Base-by-base conservation (phyloP, 768 basidiomycete species). In the Leccinum longicurvipes region DNA sequence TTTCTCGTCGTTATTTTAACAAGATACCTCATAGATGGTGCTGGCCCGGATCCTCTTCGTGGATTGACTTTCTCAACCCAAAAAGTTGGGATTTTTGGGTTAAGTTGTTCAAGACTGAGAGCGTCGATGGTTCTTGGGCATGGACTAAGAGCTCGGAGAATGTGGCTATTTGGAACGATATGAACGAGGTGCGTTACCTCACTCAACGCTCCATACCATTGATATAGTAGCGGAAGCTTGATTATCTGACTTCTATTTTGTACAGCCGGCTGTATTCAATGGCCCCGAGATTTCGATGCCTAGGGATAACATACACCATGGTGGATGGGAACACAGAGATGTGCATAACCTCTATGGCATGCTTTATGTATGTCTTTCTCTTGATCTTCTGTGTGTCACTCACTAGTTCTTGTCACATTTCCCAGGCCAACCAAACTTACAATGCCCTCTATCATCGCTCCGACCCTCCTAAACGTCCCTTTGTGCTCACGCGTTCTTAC, bases 51-150 rank as follows among this genome's bases (percentile, higher is more conserved):
- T 93, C 88, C 71, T 90, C 87, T 59, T 89, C 93, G 6, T 99
- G 96, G 96, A 87, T 94, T 36, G 97, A 99, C 68, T 97, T 92
- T 75, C 97, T 98, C 83, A 88, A 98, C 67, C 93, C 93, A 27
- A 78, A 73, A 29, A 82, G 83, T 41, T 95, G 93, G 93, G 80
- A 84, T 32, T 93, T 93, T 86, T 99, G 95, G 95, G 86, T 78
- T 56, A 77, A 78, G 5, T 77, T 96, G 56, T 98, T 97, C 79
- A 87, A 87, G 71, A 77, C 77, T 9, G 72, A 77, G 58, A 72
- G 75, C 47, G 73, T 76, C 29, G 73, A 77, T 57, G 81, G 78
- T 46, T 73, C 78, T n/a, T 92, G 85, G 82, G 76, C 83, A 7
- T 92, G 91, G 88, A 82, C 77, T 0, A 74, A 90, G 59, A 90